phyloP scores from a whole-genome alignment of 2,329 filamentous ascomycete species.

The Tolypocladium tropicale region DNA sequence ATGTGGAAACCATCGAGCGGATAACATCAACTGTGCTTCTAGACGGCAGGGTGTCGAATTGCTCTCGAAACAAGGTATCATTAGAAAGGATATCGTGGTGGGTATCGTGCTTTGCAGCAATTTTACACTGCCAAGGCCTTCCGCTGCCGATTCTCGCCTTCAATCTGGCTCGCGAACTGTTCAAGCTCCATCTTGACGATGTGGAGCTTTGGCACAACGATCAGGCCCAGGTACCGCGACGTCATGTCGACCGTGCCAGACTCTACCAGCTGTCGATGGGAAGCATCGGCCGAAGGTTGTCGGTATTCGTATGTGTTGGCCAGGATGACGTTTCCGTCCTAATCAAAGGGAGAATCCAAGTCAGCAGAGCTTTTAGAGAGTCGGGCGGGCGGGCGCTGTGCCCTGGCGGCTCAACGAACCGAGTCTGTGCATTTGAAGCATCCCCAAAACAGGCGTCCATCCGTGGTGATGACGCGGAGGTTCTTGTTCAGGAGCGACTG shows the following conservation, averaged over 20 bases:
- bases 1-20: conserved; percentile 4
- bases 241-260: conserved; percentile 55
- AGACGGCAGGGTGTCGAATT: neutral
- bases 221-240: conserved; percentile 76
- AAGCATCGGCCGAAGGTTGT: conserved; percentile 47
- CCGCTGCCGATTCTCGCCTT: conserved; percentile 1
- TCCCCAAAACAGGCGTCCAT: conserved; percentile 81
- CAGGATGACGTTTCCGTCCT: conserved; percentile 87
- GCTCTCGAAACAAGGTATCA: neutral
- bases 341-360: neutral
- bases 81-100: too few species aligned
- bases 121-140: neutral
- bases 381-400: neutral
- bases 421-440: conserved; percentile 91
- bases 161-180: conserved; percentile 52
- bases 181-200: conserved; percentile 85
- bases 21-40: too few species aligned
- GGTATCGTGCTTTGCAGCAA: neutral
- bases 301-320: conserved; percentile 84
- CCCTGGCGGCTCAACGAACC: conserved; percentile 36
- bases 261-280: conserved; percentile 21
- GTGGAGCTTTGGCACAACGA: conserved; percentile 80
- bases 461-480: conserved; percentile 68
- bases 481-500: conserved; percentile 64
- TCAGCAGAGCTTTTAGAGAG: neutral